Percentiles rank a stretch among this genome's conserved stretches.
These are phyloP conservation scores for Populus alba DNA, from an alignment of 345 rosid species.

Conservation along the genomic window DNA sequence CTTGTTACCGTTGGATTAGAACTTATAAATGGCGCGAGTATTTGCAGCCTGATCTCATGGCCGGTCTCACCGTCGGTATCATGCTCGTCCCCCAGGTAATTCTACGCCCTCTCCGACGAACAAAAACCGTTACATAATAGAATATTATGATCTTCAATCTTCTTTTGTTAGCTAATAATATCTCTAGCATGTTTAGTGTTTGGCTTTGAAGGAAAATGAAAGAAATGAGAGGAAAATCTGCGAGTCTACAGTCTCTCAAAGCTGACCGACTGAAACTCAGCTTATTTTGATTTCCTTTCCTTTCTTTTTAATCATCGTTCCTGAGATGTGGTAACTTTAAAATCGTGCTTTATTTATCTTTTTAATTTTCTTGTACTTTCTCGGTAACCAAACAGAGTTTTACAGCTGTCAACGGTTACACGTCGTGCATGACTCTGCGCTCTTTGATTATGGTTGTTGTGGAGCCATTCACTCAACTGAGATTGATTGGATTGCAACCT, in stretches of 20 bases:
- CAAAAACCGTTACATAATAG: not conserved
- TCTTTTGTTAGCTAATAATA: not conserved
- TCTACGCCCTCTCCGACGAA: not conserved
- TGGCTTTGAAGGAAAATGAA: conserved; percentile 1
- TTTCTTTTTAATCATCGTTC: not conserved
- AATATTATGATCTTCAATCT: not conserved
- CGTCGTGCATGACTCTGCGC: not conserved
- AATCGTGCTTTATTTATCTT: not conserved
- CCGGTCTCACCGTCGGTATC: conserved; percentile 86
- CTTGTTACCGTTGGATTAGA: conserved; percentile 89
- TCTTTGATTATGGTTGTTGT: not conserved
- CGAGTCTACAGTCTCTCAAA: not conserved
- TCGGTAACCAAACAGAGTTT: conserved; percentile 17
- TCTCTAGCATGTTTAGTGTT: not conserved
- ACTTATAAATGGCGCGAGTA: conserved; percentile 74
- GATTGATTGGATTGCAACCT: not conserved
- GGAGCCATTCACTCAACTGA: conserved; percentile 7
- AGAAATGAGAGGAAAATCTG: not conserved
- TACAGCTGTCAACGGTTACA: not conserved
- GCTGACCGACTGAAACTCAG: not conserved
- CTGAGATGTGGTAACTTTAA: not conserved
- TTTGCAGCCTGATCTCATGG: conserved; percentile 84
- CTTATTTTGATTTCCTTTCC: not conserved
- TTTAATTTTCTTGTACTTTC: conserved; percentile 7
- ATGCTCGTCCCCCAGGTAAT: conserved; percentile 99